These are phyloP conservation scores for Malassezia japonica DNA, from an alignment of 1,284 basidiomycete genomes.

Conservation along the genomic window DNA sequence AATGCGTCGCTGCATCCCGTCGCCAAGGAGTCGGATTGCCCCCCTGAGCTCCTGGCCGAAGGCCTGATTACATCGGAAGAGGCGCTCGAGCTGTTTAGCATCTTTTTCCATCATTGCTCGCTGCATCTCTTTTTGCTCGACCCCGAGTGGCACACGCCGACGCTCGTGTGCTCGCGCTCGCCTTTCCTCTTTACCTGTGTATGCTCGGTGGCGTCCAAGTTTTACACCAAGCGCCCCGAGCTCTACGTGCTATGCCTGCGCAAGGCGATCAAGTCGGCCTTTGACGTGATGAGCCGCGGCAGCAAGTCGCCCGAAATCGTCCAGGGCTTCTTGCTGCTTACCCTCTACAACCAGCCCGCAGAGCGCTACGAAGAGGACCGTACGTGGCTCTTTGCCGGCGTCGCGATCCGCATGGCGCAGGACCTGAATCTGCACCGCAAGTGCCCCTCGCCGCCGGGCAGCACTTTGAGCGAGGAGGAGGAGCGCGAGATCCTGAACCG, in stretches of 20 bases:
- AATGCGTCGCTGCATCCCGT: conserved; percentile 51
- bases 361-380: conserved; percentile 80
- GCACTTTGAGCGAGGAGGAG: conserved; percentile 51
- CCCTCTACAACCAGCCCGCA: conserved; percentile 49
- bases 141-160: conserved; percentile 47
- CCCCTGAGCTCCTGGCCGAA: conserved; percentile 71
- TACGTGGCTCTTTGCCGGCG: conserved; percentile 61
- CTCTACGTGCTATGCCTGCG: conserved; percentile 71
- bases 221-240: conserved; percentile 72
- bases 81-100: conserved; percentile 78
- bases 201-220: conserved; percentile 84
- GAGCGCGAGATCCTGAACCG: conserved; percentile 83
- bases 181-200: conserved; percentile 53
- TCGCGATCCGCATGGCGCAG: conserved; percentile 71
- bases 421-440: conserved; percentile 92
- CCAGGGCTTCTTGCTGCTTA: conserved; percentile 49
- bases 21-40: conserved; percentile 64
- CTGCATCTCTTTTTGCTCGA: conserved; percentile 39
- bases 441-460: conserved; percentile 55
- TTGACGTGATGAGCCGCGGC: conserved; percentile 55
- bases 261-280: conserved; percentile 81
- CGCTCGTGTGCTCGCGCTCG: conserved; percentile 42
- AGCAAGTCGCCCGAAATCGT: conserved; percentile 81
- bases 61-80: conserved; percentile 69
- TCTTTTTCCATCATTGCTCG: conserved; percentile 58